Evolutionary conservation across 2,329 filamentous ascomycete genomes (phyloP).

Genomic region (Xylariales sp.): DNA sequence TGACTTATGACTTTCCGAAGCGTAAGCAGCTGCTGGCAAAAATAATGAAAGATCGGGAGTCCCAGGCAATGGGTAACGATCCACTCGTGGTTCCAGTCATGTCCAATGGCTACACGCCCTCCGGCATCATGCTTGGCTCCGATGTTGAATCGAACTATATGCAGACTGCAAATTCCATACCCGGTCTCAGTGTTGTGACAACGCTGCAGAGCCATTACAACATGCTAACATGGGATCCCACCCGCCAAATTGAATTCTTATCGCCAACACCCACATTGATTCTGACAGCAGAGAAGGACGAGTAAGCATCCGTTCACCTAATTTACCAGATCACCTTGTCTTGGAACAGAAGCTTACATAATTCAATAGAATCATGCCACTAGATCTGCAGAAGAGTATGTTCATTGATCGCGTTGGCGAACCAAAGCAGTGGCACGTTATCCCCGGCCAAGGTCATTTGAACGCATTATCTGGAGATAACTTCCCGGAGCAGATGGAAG

Average conservation of each 20-base stretch:
- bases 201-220: constrained; percentile 9
- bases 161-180: not conserved
- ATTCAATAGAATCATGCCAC: not conserved
- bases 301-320: too few species aligned
- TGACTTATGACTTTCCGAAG: constrained; percentile 8
- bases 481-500: not conserved
- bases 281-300: constrained; percentile 1
- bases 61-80: constrained; percentile 30
- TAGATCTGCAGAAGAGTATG: not conserved
- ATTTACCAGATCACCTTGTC: too few species aligned
- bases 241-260: not conserved
- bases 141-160: not conserved
- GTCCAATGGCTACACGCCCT: constrained; percentile 21
- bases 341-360: too few species aligned
- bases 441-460: constrained; percentile 1
- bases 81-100: constrained; percentile 31
- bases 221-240: not conserved
- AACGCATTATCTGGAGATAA: not conserved
- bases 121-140: constrained; percentile 9
- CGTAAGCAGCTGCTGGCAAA: constrained; percentile 20
- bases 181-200: not conserved
- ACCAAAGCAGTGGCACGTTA: constrained; percentile 1
- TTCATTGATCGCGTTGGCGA: not conserved
- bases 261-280: constrained; percentile 1
- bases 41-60: constrained; percentile 31